phyloP scores from a whole-genome alignment of 345 rosid species.

The Pugionium dolabratum region DNA sequence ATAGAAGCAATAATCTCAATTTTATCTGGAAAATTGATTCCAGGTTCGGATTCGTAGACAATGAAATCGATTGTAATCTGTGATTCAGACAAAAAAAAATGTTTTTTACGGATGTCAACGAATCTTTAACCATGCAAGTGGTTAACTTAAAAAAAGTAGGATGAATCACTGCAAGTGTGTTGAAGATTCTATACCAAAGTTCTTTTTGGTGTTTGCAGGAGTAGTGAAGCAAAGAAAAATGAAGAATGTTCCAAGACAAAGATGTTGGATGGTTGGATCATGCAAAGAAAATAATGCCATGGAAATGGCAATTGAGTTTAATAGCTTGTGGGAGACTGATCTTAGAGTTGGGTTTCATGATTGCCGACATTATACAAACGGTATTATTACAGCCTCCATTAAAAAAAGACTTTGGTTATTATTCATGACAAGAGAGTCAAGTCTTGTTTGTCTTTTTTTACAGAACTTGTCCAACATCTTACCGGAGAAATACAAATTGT shows the following conservation, averaged over 20 bases:
- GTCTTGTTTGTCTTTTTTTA: constrained; percentile 2
- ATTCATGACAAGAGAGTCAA: too few relatives aligned
- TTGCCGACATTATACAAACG: constrained; percentile 73
- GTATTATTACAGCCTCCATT: constrained; percentile 34
- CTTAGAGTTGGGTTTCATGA: constrained; percentile 71
- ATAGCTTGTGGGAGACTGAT: constrained; percentile 56
- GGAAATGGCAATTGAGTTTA: constrained; percentile 54
- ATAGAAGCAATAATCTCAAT: constrained; percentile 36
- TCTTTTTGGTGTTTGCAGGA: constrained; percentile 41
- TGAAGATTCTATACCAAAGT: constrained; percentile 12
- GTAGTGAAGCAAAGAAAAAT: constrained; percentile 52
- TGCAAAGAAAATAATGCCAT: constrained; percentile 47
- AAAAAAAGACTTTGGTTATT: neutral
- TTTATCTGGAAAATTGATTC: constrained; percentile 34
- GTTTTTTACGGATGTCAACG: neutral
- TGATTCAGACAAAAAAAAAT: constrained; percentile 4
- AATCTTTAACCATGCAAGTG: constrained; percentile 23
- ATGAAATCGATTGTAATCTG: constrained; percentile 27
- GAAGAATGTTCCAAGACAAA: constrained; percentile 56
- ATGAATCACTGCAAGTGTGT: constrained; percentile 10
- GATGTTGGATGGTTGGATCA: constrained; percentile 80
- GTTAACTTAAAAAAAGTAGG: neutral
- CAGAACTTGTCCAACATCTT: constrained; percentile 78
- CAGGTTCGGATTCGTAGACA: constrained; percentile 38
- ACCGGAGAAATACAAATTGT: constrained; percentile 60